Conservation (phyloP, 1,284 basidiomycete species). For the Phellopilus nigrolimitatus region DNA sequence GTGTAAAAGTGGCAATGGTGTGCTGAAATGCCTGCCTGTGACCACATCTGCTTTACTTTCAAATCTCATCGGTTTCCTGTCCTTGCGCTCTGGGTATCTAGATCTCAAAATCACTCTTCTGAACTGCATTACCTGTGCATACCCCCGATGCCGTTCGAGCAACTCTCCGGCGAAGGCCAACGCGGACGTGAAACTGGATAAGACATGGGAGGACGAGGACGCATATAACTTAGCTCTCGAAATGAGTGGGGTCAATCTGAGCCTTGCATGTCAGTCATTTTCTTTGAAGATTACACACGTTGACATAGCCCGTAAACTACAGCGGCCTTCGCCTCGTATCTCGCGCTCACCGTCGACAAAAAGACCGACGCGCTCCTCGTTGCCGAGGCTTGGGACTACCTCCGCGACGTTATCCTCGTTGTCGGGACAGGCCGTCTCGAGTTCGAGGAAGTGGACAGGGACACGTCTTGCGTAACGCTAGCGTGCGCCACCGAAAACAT, state of each 20-base stretch:
- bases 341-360: slow-evolving; percentile 29
- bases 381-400: slow-evolving; percentile 50
- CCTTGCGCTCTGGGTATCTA: slow-evolving; percentile 5
- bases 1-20: slow-evolving; percentile 30
- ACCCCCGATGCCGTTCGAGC: slow-evolving; percentile 26
- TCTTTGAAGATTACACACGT: not conserved
- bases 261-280: slow-evolving; percentile 30
- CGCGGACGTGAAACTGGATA: slow-evolving; percentile 3
- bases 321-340: slow-evolving; percentile 51
- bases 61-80: slow-evolving; percentile 11
- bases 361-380: slow-evolving; percentile 34
- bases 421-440: slow-evolving; percentile 32
- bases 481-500: slow-evolving; percentile 3
- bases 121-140: slow-evolving; percentile 29
- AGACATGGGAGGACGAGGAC: slow-evolving; percentile 24
- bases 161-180: slow-evolving; percentile 12
- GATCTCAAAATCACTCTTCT: slow-evolving; percentile 23
- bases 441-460: slow-evolving; percentile 7
- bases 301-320: not conserved
- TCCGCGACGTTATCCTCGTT: slow-evolving; percentile 45
- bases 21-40: slow-evolving; percentile 25
- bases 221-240: slow-evolving; percentile 31
- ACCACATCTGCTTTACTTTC: slow-evolving; percentile 25
- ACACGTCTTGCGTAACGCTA: not conserved
- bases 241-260: slow-evolving; percentile 28